A percentile compares a stretch with the other conserved stretches of the same genome.
These are phyloP conservation scores for Manihot esculenta DNA, from an alignment of 441 rosid genomes.

Conservation along the genomic window DNA sequence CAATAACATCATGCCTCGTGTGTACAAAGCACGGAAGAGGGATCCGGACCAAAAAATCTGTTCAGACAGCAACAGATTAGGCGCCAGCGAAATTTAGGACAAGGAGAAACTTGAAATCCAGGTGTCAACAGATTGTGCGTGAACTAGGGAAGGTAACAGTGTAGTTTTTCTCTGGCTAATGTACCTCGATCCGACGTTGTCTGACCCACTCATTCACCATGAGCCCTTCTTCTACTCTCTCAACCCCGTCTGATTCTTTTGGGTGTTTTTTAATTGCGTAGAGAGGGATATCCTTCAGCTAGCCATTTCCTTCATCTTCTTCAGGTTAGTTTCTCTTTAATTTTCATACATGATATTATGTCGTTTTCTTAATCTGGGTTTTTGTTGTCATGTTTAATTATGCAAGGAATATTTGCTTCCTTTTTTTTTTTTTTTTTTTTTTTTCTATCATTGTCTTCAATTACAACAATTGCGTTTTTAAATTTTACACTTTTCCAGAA, in stretches of 20 bases:
- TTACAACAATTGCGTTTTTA: not conserved
- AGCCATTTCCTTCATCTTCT: not conserved
- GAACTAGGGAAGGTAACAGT: not conserved
- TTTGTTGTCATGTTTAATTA: not conserved
- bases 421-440: no score
- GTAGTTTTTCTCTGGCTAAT: not conserved
- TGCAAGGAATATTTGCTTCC: no score
- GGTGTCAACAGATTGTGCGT: no score
- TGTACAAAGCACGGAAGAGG: no score
- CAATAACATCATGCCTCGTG: no score
- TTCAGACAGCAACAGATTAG: not conserved
- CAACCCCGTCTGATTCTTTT: no score
- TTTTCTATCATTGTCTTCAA: not conserved
- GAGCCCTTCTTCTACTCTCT: not conserved
- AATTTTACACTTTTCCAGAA: not conserved
- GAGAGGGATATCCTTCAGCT: slow-evolving; percentile 21
- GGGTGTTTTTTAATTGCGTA: not conserved
- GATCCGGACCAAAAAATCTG: not conserved
- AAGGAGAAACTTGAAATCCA: no score
- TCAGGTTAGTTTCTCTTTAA: not conserved
- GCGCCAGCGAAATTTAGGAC: slow-evolving; percentile 14
- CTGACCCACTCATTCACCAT: slow-evolving; percentile 14
- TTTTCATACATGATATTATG: not conserved
- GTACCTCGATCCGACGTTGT: slow-evolving; percentile 26
- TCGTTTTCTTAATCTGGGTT: slow-evolving; percentile 2